phyloP scores from a whole-genome alignment of 1,284 basidiomycete genomes.

The Trichosporon inkin region DNA sequence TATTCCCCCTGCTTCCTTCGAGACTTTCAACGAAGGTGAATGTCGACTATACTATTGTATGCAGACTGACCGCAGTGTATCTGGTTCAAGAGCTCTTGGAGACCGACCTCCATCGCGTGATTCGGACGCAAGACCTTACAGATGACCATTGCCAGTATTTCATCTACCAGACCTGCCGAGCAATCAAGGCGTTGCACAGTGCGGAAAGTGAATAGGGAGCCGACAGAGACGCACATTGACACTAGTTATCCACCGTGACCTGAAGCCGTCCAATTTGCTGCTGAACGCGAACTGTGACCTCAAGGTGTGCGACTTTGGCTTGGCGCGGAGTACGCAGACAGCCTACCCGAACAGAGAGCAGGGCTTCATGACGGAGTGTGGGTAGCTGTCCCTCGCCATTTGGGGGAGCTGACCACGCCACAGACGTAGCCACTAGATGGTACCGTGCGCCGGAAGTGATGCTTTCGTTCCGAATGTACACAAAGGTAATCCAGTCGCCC shows the following conservation, averaged over 20 bases:
- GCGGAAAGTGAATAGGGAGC: conserved; percentile 60
- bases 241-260: conserved; percentile 82
- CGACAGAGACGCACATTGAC: conserved; percentile 8
- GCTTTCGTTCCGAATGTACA: conserved; percentile 95
- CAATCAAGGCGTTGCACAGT: conserved; percentile 87
- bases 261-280: conserved; percentile 93
- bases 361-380: conserved; percentile 74
- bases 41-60: neutral
- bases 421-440: conserved; percentile 48
- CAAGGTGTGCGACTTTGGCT: conserved; percentile 89
- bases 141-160: conserved; percentile 78
- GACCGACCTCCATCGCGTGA: conserved; percentile 68
- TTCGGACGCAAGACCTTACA: conserved; percentile 72
- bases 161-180: conserved; percentile 65
- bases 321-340: conserved; percentile 80
- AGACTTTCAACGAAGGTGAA: conserved; percentile 80
- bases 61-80: conserved; percentile 34
- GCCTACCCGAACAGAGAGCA: conserved; percentile 70
- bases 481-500: conserved; percentile 59
- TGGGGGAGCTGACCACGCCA: neutral
- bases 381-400: neutral
- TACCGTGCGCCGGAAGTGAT: conserved; percentile 94
- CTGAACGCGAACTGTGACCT: conserved; percentile 95
- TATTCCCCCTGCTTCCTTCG: conserved; percentile 80
- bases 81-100: conserved; percentile 78